Conservation (phyloP, 768 basidiomycete genomes). For the Tulasnella calospora region DNA sequence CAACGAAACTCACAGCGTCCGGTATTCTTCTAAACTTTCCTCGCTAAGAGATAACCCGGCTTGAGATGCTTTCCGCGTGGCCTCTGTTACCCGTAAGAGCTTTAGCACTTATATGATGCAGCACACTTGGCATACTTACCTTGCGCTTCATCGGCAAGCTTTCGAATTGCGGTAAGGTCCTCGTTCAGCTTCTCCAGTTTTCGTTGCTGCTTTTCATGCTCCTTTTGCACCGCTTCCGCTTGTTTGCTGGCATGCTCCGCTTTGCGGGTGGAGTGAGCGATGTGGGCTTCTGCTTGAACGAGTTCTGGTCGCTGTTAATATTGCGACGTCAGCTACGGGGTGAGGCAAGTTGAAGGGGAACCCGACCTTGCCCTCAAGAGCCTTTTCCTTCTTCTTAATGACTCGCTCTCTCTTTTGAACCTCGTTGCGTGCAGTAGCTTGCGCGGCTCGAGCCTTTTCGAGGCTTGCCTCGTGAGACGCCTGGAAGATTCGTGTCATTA, state of each 20-base stretch:
- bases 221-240: slow-evolving; percentile 59
- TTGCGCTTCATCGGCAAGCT: slow-evolving; percentile 70
- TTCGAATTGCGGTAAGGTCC: slow-evolving; percentile 63
- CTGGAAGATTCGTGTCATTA: slow-evolving; percentile 21
- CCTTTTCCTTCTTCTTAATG: slow-evolving; percentile 88
- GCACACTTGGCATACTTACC: slow-evolving; percentile 45
- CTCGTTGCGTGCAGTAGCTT: slow-evolving; percentile 67
- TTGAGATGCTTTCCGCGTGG: slow-evolving; percentile 64
- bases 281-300: slow-evolving; percentile 77
- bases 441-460: slow-evolving; percentile 67
- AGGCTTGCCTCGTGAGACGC: slow-evolving; percentile 63
- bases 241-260: slow-evolving; percentile 61
- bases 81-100: slow-evolving; percentile 47
- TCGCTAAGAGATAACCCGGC: slow-evolving; percentile 74
- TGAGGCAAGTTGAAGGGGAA: neutral
- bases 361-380: slow-evolving; percentile 71
- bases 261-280: slow-evolving; percentile 78
- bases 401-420: slow-evolving; percentile 81
- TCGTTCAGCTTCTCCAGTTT: slow-evolving; percentile 54
- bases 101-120: neutral
- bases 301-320: slow-evolving; percentile 75
- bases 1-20: slow-evolving; percentile 53
- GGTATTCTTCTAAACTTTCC: slow-evolving; percentile 84
- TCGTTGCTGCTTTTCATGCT: slow-evolving; percentile 47
- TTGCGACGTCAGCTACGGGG: neutral